phyloP scores from a whole-genome alignment of 495 filamentous ascomycete species.

The Penicillium dipodomyicola region DNA sequence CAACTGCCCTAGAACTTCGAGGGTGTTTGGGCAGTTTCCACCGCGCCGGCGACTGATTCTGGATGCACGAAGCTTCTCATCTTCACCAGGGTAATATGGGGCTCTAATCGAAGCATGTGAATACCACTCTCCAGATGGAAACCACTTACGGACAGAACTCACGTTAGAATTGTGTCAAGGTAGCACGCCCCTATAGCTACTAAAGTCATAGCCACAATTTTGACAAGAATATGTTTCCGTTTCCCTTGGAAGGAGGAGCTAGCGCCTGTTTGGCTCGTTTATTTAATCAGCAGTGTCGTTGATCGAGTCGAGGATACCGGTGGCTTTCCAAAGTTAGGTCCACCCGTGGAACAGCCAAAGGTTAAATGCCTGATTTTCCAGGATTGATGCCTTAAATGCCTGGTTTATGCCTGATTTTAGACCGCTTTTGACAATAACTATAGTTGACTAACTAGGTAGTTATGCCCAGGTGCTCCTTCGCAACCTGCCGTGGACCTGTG shows the following conservation, averaged over 20 bases:
- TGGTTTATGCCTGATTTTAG: no score
- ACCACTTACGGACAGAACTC: conserved; percentile 28
- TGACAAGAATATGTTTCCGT: background rate
- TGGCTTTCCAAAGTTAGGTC: no score
- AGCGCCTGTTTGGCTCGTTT: background rate
- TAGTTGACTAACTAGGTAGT: no score
- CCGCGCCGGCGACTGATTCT: conserved; percentile 58
- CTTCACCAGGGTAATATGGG: conserved; percentile 63
- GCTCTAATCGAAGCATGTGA: conserved; percentile 44
- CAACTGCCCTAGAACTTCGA: conserved; percentile 66
- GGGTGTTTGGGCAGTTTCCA: conserved; percentile 69
- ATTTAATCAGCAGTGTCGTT: background rate
- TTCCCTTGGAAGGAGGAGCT: background rate
- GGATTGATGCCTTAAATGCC: no score
- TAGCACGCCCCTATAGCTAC: conserved; percentile 65
- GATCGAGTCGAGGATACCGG: background rate
- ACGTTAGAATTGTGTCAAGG: conserved; percentile 67
- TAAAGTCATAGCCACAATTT: conserved; percentile 39
- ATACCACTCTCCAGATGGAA: background rate
- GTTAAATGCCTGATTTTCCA: no score
- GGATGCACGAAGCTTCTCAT: conserved; percentile 68
- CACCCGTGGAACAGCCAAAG: no score
- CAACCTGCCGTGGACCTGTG: no score
- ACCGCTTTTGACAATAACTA: no score
- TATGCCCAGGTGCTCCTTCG: no score